Conservation (phyloP, 1,284 basidiomycete genomes). For the Sphagnurus paluster region DNA sequence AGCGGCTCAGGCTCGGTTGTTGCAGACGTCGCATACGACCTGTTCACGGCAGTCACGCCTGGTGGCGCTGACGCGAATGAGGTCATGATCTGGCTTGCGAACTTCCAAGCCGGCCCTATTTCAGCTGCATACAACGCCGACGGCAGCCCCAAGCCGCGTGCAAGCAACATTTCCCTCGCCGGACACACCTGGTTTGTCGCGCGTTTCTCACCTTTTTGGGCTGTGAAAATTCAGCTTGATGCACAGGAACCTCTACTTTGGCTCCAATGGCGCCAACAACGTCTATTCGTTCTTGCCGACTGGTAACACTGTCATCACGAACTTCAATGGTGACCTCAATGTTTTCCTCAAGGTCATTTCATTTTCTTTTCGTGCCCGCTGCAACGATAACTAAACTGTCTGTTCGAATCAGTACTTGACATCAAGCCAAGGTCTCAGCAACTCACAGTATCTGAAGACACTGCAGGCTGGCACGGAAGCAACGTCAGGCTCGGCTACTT, state of each 20-base stretch:
- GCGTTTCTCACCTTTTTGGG: too few species aligned
- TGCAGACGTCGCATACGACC: conserved; percentile 60
- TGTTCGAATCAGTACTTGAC: conserved; percentile 49
- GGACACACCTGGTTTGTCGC: conserved; percentile 47
- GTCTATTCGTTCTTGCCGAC: conserved; percentile 66
- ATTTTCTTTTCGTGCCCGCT: neutral
- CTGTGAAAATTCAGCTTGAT: neutral
- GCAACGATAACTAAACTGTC: neutral
- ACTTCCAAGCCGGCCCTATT: conserved; percentile 59
- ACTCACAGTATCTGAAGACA: conserved; percentile 52
- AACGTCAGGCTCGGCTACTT: conserved; percentile 52
- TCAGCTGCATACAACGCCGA: conserved; percentile 45
- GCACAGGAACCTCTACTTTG: conserved; percentile 55
- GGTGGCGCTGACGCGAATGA: conserved; percentile 56
- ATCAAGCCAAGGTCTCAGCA: conserved; percentile 41
- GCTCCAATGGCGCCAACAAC: conserved; percentile 59
- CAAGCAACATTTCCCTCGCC: conserved; percentile 44
- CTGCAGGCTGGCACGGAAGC: conserved; percentile 59
- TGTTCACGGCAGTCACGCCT: conserved; percentile 56
- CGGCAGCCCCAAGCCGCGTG: conserved; percentile 50
- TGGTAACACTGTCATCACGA: conserved; percentile 39
- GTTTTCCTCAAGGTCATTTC: conserved; percentile 48
- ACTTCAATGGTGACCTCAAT: conserved; percentile 57
- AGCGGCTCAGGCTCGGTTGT: conserved; percentile 33
- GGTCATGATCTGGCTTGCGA: conserved; percentile 70